A percentile compares a stretch with the other conserved stretches of the same genome.
phyloP scores from a whole-genome alignment of 805 yeast genomes.

The Yarrowia osloensis region DNA sequence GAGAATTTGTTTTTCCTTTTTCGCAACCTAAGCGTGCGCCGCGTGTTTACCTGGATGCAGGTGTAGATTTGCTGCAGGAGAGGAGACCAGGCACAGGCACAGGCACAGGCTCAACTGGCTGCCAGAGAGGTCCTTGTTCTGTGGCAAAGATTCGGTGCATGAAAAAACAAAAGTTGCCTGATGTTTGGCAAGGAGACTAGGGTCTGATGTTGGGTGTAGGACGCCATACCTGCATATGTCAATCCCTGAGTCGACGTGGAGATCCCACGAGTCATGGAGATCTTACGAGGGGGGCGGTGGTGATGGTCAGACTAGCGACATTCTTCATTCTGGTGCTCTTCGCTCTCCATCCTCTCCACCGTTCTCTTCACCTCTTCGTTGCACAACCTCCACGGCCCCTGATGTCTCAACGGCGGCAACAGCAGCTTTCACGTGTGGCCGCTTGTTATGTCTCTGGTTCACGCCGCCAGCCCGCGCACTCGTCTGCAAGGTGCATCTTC shows the following conservation, averaged over 20 bases:
- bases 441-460: neutral
- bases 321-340: too few species aligned
- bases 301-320: too few species aligned
- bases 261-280: neutral
- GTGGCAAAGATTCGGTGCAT: neutral
- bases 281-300: neutral
- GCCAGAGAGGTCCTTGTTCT: neutral
- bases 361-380: too few species aligned
- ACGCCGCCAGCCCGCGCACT: neutral
- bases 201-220: too few species aligned
- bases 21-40: neutral
- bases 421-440: neutral
- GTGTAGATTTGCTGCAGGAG: neutral
- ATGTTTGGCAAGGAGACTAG: neutral
- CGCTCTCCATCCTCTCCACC: too few species aligned
- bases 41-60: conserved; percentile 1
- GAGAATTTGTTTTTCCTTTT: neutral
- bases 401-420: neutral
- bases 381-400: neutral
- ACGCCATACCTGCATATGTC: neutral
- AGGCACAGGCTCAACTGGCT: neutral
- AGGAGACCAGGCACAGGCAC: neutral
- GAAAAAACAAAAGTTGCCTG: neutral
- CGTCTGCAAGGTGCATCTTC: conserved; percentile 12
- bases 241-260: neutral